A percentile compares a stretch with the other conserved stretches of the same genome.
Conservation (phyloP, 257 asterid genomes). For the Capsicum chinense region DNA sequence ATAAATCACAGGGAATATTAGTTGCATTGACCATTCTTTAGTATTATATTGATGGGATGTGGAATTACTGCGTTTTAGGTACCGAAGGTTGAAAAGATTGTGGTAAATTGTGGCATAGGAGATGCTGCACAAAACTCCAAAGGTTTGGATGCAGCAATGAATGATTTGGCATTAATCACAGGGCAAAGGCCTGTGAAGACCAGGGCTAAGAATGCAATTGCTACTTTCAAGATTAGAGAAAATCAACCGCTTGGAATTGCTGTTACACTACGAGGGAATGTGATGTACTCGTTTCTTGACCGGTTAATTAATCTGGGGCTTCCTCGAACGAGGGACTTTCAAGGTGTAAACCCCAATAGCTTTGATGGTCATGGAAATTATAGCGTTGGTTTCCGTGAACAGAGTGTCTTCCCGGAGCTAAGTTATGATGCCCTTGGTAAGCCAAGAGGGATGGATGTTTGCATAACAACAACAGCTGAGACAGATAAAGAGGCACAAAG, state of each 20-base stretch:
- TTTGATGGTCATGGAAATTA: constrained; percentile 94
- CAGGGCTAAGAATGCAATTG: constrained; percentile 94
- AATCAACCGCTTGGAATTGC: constrained; percentile 91
- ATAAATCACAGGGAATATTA: background rate
- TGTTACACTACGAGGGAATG: constrained; percentile 88
- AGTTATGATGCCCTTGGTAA: constrained; percentile 72
- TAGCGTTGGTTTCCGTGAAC: constrained; percentile 88
- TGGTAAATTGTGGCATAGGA: constrained; percentile 98
- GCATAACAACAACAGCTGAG: constrained; percentile 82
- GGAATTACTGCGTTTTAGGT: constrained; percentile 50
- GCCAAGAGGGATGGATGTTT: constrained; percentile 95
- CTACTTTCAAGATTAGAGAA: constrained; percentile 89
- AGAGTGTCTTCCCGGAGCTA: constrained; percentile 91
- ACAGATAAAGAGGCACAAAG: constrained; percentile 82
- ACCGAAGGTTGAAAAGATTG: constrained; percentile 84
- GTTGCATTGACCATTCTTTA: background rate
- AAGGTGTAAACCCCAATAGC: constrained; percentile 87
- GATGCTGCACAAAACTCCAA: constrained; percentile 99
- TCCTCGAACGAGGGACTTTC: constrained; percentile 92
- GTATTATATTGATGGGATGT: background rate
- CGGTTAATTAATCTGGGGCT: constrained; percentile 92
- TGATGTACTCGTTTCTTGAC: constrained; percentile 89
- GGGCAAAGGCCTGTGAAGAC: constrained; percentile 96
- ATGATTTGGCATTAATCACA: constrained; percentile 84
- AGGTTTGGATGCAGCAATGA: constrained; percentile 95